Evolutionary conservation across 768 basidiomycete genomes (phyloP), one percentile per base, ranked within the genome.

Genomic region (Podaxis sp.): DNA sequence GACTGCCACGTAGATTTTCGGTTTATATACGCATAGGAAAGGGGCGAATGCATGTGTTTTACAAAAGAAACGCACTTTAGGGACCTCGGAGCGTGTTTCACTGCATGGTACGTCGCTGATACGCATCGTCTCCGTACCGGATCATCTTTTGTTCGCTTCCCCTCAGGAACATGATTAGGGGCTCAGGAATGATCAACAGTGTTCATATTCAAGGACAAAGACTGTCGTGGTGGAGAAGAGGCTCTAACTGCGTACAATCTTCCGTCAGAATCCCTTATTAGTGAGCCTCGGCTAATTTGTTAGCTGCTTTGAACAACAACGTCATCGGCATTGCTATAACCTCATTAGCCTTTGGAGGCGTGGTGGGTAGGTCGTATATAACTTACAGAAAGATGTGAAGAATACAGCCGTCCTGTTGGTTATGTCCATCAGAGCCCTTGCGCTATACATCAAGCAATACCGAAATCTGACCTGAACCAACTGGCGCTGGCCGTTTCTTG

Each of bases 271-370:
- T 6, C 5, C 12, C 24, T 22, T 40, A 22, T 56, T 38, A 56
- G 13, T 39, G 38, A 5, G 9, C 38, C 39, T 19, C 22, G 7
- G 48, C 33, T 11, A 59, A 12, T 17, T 52, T 40, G 2, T 40
- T 61, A 2, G 68, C 69, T 3, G 71, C 69, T 39, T 68, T 68
- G 57, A 68, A 65, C 19, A 72, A 59, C 44, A 72, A 64, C 13
- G 65, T 68, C 63, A 70, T 30, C 4, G 71, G 71, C 49, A 68
- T 66, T 1, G 68, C 71, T 72, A 13, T 44, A 24, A 28, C 9
- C 19, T 13, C 26, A 52, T 59, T 57, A 58, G 33, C 11, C 36
- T 52, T n/a, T 57, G 39, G 22, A 54, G 22, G 28, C 17, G 15
- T 15, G 9, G 3, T 12, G 53, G 26, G 9, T 8, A 49, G 11